phyloP scores from a whole-genome alignment of 2,329 filamentous ascomycete genomes.

The Cryphonectria radicalis region DNA sequence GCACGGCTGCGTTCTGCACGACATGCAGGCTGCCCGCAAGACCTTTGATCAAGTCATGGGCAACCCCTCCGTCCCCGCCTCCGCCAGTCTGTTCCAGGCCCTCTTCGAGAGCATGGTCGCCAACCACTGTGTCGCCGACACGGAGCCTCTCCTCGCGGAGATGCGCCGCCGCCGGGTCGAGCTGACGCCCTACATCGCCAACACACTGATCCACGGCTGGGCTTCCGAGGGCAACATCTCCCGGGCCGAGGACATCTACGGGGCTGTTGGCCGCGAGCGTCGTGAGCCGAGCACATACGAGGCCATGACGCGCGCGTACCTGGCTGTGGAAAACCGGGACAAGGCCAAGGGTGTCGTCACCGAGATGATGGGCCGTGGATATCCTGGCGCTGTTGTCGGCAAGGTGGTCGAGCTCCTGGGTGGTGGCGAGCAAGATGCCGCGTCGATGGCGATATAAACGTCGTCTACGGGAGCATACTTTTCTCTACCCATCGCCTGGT shows the following conservation, averaged over 20 bases:
- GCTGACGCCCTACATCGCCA: slow-evolving; percentile 96
- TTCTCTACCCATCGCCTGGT: neutral
- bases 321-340: slow-evolving; percentile 79
- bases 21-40: slow-evolving; percentile 79
- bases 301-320: slow-evolving; percentile 93
- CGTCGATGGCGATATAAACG: slow-evolving; percentile 24
- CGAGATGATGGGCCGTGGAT: slow-evolving; percentile 89
- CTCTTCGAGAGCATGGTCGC: slow-evolving; percentile 97
- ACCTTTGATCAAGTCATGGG: slow-evolving; percentile 82
- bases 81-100: slow-evolving; percentile 91
- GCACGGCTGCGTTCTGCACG: slow-evolving; percentile 90
- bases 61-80: slow-evolving; percentile 68
- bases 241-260: slow-evolving; percentile 80
- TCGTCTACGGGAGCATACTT: slow-evolving; percentile 28
- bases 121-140: slow-evolving; percentile 82
- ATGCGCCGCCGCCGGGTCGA: slow-evolving; percentile 78
- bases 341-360: slow-evolving; percentile 78
- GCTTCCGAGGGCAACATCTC: slow-evolving; percentile 79
- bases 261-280: slow-evolving; percentile 74
- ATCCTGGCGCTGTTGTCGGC: slow-evolving; percentile 87
- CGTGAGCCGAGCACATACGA: slow-evolving; percentile 98
- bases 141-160: slow-evolving; percentile 71
- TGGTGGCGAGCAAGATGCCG: slow-evolving; percentile 51
- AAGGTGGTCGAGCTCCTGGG: slow-evolving; percentile 92
- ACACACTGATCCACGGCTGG: slow-evolving; percentile 98